Base-by-base conservation (phyloP, 345 rosid species). In the Citropsis articulata region DNA sequence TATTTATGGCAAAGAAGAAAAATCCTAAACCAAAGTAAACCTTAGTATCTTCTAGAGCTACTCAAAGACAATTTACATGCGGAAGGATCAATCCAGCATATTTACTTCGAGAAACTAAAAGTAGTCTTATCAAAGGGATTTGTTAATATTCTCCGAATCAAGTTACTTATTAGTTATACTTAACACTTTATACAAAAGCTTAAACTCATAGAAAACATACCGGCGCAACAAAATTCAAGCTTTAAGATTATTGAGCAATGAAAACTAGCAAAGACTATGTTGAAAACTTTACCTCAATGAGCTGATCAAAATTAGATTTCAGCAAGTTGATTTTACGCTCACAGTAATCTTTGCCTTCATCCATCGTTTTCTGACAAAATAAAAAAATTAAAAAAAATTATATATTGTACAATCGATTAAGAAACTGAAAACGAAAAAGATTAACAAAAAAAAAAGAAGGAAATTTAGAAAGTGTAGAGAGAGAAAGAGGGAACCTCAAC, bases 281-380 rank as follows among this genome's bases (percentile, higher is more conserved):
- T 14, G 2, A 27, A 76, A 75, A 60, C 79, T 21, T 45, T 85
- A 94, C 99, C 98, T 94, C 99, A 57, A 91, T 80, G 38, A 97
- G 99, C 77, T 94, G 99, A 55, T 94, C 98, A 80, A 90, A 97
- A 80, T 94, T 97, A 18, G 98, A 97, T 82, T 93, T 94, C 33
- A 97, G 84, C 90, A 97, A 84, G 78, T 84, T 90, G 87, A 94
- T 93, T 91, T 97, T 97, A 61, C 99, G 92, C 80, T 91, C 94
- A 69, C 99, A 97, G 71, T 93, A 97, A 77, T 91, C 96, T 85
- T 93, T 94, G 6, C 98, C 99, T 76, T 91, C 92, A 2, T 69
- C 86, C 98, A 93, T 94, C 28, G 94, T 91, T 91, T 97, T 97
- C 99, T 96, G 83, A 55, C 1, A 78, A 79, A 70, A 74, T 83